Evolutionary conservation across 1,284 basidiomycete genomes (phyloP).

Genomic region (Phylloporus gajari): DNA sequence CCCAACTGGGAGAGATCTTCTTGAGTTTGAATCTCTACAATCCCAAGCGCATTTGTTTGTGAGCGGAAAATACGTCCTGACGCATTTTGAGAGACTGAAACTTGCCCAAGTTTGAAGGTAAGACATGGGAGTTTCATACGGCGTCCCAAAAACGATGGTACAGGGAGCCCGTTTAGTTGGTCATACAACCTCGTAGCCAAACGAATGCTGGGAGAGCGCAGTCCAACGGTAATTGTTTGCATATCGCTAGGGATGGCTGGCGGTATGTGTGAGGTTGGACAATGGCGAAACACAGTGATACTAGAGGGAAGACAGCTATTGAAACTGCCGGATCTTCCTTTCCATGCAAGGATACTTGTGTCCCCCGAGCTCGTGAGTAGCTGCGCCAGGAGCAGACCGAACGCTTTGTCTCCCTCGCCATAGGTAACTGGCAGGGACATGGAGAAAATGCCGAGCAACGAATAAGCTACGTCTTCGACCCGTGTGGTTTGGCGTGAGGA

Average conservation of each 20-base stretch:
- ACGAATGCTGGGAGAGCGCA: background rate
- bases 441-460: background rate
- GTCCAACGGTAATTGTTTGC: background rate
- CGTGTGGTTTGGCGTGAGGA: background rate
- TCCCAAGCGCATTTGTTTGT: background rate
- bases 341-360: background rate
- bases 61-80: background rate
- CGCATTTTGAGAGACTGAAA: background rate
- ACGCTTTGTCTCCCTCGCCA: background rate
- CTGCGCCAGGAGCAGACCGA: background rate
- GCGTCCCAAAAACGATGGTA: slow-evolving; percentile 1
- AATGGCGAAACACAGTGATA: background rate
- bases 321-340: too few species aligned
- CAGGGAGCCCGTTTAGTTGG: background rate
- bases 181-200: slow-evolving; percentile 8
- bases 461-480: background rate
- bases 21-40: background rate
- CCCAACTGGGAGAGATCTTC: slow-evolving; percentile 6
- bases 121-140: slow-evolving; percentile 20
- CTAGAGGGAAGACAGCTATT: too few species aligned
- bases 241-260: background rate
- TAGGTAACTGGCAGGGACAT: background rate
- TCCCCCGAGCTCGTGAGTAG: background rate
- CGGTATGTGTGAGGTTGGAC: background rate
- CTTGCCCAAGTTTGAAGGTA: slow-evolving; percentile 12